Conservation (phyloP, 2,329 filamentous ascomycete species). For the Fusarium acutatum region DNA sequence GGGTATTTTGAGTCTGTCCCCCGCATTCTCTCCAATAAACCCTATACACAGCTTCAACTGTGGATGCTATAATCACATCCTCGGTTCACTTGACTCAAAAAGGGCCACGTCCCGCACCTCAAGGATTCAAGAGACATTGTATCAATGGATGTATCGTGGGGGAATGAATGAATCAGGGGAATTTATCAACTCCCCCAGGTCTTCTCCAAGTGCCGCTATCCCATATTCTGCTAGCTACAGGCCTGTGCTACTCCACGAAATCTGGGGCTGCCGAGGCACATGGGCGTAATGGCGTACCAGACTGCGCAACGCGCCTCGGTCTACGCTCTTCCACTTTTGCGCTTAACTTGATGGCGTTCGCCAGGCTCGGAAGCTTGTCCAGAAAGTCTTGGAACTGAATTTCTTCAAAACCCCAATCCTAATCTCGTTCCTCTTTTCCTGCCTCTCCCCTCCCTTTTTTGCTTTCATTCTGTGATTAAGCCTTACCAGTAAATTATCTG, state of each 20-base stretch:
- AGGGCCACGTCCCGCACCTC: slow-evolving; percentile 18
- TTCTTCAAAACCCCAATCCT: slow-evolving; percentile 34
- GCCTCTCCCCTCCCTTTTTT: neutral
- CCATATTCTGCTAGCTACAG: slow-evolving; percentile 16
- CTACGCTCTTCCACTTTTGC: neutral
- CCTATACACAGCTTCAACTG: neutral
- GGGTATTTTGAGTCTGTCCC: neutral
- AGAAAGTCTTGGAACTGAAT: neutral
- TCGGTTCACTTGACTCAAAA: slow-evolving; percentile 35
- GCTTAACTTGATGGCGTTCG: slow-evolving; percentile 23
- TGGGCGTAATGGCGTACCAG: slow-evolving; percentile 14
- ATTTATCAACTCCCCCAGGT: neutral
- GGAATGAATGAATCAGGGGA: neutral
- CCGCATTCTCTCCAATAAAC: neutral
- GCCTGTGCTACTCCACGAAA: slow-evolving; percentile 32
- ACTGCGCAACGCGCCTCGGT: slow-evolving; percentile 38
- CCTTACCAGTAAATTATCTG: neutral
- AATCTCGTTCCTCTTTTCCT: slow-evolving; percentile 11
- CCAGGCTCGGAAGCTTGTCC: slow-evolving; percentile 3
- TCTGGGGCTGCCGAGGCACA: slow-evolving; percentile 44
- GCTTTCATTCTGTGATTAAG: slow-evolving; percentile 1
- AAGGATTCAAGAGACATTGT: neutral
- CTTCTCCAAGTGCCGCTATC: slow-evolving; percentile 12
- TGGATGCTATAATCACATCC: slow-evolving; percentile 16
- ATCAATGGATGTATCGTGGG: slow-evolving; percentile 5